Percentiles rank a stretch among this genome's conserved stretches.
Conservation (phyloP, 176 grass and related monocot species). For the Aegilops longissima region DNA sequence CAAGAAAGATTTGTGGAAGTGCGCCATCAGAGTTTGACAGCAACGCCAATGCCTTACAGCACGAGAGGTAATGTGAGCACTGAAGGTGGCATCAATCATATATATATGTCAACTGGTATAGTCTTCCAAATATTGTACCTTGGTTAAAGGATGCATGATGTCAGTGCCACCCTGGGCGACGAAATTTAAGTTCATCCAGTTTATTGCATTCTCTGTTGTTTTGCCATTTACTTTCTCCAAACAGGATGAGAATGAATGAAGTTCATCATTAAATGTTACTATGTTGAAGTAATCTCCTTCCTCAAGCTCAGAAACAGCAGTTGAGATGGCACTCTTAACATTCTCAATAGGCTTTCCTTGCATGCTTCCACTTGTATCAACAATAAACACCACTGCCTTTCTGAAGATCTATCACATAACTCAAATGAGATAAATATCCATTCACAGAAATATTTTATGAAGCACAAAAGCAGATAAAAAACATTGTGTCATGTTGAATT, state of each 20-base stretch:
- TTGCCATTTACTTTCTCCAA: slow-evolving; percentile 72
- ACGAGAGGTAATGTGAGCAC: slow-evolving; percentile 25
- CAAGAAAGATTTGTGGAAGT: slow-evolving; percentile 88
- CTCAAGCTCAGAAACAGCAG: slow-evolving; percentile 64
- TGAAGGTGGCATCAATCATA: slow-evolving; percentile 3
- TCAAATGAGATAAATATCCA: slow-evolving; percentile 25
- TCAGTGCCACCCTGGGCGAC: slow-evolving; percentile 72
- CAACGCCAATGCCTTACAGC: slow-evolving; percentile 62
- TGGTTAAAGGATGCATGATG: slow-evolving; percentile 70
- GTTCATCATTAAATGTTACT: slow-evolving; percentile 78
- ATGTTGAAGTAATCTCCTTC: slow-evolving; percentile 81
- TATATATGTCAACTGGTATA: neutral
- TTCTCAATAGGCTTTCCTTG: slow-evolving; percentile 83
- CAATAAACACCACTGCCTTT: slow-evolving; percentile 71
- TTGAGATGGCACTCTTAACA: slow-evolving; percentile 66
- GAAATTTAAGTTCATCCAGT: slow-evolving; percentile 75
- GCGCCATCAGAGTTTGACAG: slow-evolving; percentile 50
- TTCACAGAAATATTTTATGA: neutral
- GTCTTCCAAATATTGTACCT: slow-evolving; percentile 54
- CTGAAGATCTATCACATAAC: slow-evolving; percentile 62
- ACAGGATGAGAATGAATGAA: slow-evolving; percentile 69
- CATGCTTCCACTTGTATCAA: slow-evolving; percentile 98
- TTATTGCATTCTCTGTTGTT: slow-evolving; percentile 57
- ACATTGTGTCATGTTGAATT: neutral
- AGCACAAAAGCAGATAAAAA: slow-evolving; percentile 3